These are phyloP conservation scores for Fusarium paranaense DNA, from an alignment of 2,329 filamentous ascomycete species.

Conservation along the genomic window DNA sequence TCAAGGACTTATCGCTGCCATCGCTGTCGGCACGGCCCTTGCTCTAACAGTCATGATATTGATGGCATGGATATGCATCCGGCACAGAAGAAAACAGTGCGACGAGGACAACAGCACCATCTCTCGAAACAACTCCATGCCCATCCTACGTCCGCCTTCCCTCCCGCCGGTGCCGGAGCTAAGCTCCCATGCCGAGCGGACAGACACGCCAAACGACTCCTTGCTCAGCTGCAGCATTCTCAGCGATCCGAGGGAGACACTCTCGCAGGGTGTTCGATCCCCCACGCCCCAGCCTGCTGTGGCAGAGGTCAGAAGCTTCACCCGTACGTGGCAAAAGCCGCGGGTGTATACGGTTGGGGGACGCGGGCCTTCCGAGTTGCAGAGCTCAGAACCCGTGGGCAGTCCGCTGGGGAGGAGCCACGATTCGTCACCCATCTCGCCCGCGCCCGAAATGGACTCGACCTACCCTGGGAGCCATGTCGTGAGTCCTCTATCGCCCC, in stretches of 20 bases:
- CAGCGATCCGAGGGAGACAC: conserved; percentile 33
- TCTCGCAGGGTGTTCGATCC: conserved; percentile 30
- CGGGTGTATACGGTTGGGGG: conserved; percentile 36
- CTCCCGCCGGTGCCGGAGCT: conserved; percentile 8
- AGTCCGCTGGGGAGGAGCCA: background rate
- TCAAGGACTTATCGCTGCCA: conserved; percentile 31
- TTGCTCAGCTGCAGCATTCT: conserved; percentile 26
- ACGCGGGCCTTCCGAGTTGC: conserved; percentile 14
- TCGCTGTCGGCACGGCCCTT: conserved; percentile 29
- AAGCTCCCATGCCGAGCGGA: conserved; percentile 6
- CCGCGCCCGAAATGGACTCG: conserved; percentile 5
- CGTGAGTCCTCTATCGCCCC: conserved; percentile 18
- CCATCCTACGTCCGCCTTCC: background rate
- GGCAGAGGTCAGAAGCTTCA: conserved; percentile 40
- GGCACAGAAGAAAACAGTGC: conserved; percentile 6
- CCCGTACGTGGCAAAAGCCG: conserved; percentile 38
- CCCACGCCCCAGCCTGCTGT: conserved; percentile 42
- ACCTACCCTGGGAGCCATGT: background rate
- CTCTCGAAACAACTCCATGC: background rate
- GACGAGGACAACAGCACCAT: background rate
- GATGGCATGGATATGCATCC: conserved; percentile 25
- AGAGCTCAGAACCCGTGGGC: background rate
- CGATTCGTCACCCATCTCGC: conserved; percentile 12
- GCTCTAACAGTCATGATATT: background rate
- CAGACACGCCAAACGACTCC: conserved; percentile 14